Conservation (phyloP, 257 asterid genomes). For the Primulina tabacum region DNA sequence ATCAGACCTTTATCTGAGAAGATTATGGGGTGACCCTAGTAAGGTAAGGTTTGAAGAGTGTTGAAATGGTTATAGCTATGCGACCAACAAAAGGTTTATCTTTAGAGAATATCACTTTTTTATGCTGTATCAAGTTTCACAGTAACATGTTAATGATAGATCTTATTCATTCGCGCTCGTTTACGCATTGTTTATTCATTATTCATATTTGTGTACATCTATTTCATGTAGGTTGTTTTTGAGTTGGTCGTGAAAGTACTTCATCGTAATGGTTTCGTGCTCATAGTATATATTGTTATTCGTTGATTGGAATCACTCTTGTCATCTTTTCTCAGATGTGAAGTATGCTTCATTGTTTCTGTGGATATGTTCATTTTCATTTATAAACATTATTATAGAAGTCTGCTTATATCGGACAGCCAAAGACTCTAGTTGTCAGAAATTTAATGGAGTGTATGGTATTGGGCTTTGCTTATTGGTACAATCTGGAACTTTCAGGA, state of each 20-base stretch:
- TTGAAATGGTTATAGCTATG: constrained; percentile 19
- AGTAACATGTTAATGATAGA: background rate
- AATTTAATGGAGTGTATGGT: constrained; percentile 12
- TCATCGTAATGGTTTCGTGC: constrained; percentile 5
- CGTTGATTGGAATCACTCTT: background rate
- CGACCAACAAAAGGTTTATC: background rate
- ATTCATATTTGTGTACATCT: background rate
- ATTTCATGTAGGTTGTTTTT: constrained; percentile 7
- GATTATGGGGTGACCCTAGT: constrained; percentile 99
- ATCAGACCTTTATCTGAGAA: constrained; percentile 80
- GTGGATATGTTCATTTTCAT: constrained; percentile 1
- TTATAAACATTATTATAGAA: constrained; percentile 13
- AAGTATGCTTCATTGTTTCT: constrained; percentile 19
- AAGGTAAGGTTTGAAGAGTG: constrained; percentile 50
- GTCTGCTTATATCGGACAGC: constrained; percentile 18
- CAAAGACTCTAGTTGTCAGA: constrained; percentile 1
- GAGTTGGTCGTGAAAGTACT: constrained; percentile 5
- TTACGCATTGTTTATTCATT: background rate
- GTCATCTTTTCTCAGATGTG: constrained; percentile 1
- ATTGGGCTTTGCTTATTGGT: constrained; percentile 24
- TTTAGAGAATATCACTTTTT: background rate
- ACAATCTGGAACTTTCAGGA: constrained; percentile 59
- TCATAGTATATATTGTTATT: constrained; percentile 9
- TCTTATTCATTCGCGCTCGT: constrained; percentile 9
- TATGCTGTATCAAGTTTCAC: background rate